Conservation (phyloP, 495 filamentous ascomycete species). For the Opeltia flavorubescens region DNA sequence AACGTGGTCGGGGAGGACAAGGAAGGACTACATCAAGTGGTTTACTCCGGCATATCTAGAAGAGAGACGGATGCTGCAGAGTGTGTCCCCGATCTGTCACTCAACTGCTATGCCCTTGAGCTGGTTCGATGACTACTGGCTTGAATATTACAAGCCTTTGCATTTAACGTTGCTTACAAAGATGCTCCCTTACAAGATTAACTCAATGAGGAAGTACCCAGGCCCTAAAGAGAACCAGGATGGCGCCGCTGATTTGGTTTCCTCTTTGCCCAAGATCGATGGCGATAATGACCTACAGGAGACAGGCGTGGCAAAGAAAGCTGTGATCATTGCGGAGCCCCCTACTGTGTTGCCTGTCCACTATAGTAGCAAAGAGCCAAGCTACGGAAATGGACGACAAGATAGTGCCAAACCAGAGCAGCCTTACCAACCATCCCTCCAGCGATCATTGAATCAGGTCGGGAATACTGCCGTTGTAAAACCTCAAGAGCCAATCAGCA, state of each 20-base stretch:
- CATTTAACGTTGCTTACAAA: conserved; percentile 76
- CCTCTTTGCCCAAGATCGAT: conserved; percentile 60
- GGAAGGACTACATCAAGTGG: conserved; percentile 71
- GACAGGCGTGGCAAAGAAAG: conserved; percentile 39
- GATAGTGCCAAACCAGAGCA: too few relatives aligned
- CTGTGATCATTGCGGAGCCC: conserved; percentile 45
- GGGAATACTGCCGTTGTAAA: neutral
- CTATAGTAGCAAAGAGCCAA: too few relatives aligned
- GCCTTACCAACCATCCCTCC: neutral
- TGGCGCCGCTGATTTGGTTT: conserved; percentile 64
- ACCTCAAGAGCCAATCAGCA: neutral
- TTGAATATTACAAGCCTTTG: conserved; percentile 89
- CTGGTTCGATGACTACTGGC: conserved; percentile 88
- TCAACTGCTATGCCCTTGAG: conserved; percentile 41
- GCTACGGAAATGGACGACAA: too few relatives aligned
- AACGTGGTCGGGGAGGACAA: conserved; percentile 47
- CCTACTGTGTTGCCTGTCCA: too few relatives aligned
- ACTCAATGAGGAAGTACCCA: conserved; percentile 68
- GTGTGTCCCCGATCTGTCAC: conserved; percentile 25
- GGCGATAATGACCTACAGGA: conserved; percentile 31
- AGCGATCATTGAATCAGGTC: neutral
- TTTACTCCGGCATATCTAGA: conserved; percentile 67
- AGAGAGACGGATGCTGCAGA: conserved; percentile 37
- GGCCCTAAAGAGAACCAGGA: conserved; percentile 57
- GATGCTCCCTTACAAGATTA: conserved; percentile 81